Evolutionary conservation across 2,329 filamentous ascomycete genomes (phyloP).

Genomic region (Blumeria hordei): DNA sequence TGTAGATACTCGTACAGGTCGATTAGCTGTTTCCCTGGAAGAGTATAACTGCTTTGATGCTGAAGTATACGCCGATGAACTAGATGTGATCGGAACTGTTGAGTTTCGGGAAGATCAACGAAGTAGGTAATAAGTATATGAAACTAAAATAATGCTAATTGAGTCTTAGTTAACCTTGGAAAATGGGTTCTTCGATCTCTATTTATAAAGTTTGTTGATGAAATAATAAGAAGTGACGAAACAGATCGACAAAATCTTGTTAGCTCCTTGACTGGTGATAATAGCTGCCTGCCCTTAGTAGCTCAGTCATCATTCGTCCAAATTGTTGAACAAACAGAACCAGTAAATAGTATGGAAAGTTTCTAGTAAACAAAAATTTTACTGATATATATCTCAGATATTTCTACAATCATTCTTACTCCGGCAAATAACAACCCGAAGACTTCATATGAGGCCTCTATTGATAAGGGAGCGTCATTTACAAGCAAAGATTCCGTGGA

Average conservation of each 20-base stretch:
- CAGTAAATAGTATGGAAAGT: no score
- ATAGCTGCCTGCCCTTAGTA: neutral
- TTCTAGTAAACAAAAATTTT: conserved; percentile 3
- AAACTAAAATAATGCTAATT: neutral
- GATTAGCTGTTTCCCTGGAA: conserved; percentile 72
- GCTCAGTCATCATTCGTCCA: neutral
- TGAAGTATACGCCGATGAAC: conserved; percentile 86
- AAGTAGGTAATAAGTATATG: conserved; percentile 29
- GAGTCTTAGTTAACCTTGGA: conserved; percentile 58
- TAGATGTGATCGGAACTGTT: conserved; percentile 45
- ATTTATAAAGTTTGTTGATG: conserved; percentile 70
- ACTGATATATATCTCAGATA: conserved; percentile 27
- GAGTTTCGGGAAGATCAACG: conserved; percentile 84
- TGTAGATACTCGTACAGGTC: conserved; percentile 79
- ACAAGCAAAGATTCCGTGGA: conserved; percentile 41
- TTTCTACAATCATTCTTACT: conserved; percentile 50
- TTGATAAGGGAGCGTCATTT: conserved; percentile 31
- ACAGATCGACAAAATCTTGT: conserved; percentile 45
- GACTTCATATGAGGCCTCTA: conserved; percentile 23
- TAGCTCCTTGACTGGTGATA: neutral
- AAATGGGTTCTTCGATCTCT: conserved; percentile 91
- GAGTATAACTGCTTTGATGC: conserved; percentile 94
- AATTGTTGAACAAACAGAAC: no score
- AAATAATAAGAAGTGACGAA: conserved; percentile 68
- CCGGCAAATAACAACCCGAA: conserved; percentile 19